These are phyloP conservation scores for Trichoderma erinaceum DNA, from an alignment of 495 filamentous ascomycete genomes.

Conservation along the genomic window DNA sequence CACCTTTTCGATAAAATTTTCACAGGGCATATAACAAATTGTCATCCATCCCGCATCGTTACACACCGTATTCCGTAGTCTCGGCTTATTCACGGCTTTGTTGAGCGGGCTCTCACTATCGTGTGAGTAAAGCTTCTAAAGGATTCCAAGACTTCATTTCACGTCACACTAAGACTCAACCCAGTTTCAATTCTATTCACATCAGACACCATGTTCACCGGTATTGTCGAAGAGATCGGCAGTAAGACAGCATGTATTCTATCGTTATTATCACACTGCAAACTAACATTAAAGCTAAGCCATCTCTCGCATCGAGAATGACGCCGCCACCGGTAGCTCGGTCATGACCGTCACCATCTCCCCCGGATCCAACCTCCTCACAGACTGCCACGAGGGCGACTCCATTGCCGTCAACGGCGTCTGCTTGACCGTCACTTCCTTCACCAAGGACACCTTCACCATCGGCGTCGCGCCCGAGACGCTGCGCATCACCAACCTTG, in stretches of 20 bases:
- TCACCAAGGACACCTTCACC: conserved; percentile 64
- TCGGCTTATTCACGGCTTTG: too few species aligned
- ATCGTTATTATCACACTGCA: not conserved
- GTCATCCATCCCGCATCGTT: too few species aligned
- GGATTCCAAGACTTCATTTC: not conserved
- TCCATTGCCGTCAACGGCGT: conserved; percentile 87
- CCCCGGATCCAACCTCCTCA: conserved; percentile 62
- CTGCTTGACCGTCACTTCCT: conserved; percentile 83
- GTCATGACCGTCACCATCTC: conserved; percentile 74
- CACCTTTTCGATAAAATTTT: too few species aligned
- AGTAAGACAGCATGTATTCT: conserved; percentile 47
- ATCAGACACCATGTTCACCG: conserved; percentile 76
- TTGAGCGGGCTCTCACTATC: too few species aligned
- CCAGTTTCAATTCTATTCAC: not conserved
- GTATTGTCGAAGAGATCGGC: conserved; percentile 91
- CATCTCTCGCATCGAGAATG: conserved; percentile 71
- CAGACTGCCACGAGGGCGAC: conserved; percentile 80
- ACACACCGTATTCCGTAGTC: too few species aligned
- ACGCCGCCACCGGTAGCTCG: conserved; percentile 78
- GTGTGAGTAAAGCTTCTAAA: not conserved
- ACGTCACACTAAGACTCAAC: not conserved
- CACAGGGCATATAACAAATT: too few species aligned
- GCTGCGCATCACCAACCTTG: conserved; percentile 91
- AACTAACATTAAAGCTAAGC: conserved; percentile 51
- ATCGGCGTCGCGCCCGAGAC: conserved; percentile 96